These are phyloP conservation scores for Nyctanthes arbortristis DNA, from an alignment of 257 asterid species.

Conservation along the genomic window DNA sequence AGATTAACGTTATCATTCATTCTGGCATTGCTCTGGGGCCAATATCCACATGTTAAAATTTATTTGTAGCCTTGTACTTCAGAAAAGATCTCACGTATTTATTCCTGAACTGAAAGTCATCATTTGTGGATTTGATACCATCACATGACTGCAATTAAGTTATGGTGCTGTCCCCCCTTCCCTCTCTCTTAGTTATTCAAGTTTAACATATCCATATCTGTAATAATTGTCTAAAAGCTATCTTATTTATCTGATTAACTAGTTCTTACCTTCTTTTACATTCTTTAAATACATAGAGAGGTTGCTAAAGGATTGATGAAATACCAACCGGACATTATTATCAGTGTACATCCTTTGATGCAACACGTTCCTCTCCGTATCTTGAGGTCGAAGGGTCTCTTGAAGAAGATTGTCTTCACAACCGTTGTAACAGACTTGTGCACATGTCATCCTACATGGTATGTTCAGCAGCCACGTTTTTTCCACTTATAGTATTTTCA, in stretches of 20 bases:
- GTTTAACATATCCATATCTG: constrained; percentile 1
- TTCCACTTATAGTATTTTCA: constrained; percentile 12
- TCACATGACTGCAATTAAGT: background rate
- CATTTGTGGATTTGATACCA: background rate
- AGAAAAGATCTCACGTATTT: background rate
- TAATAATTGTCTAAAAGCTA: background rate
- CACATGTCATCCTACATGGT: constrained; percentile 99
- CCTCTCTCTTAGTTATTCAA: background rate
- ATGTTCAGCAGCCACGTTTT: constrained; percentile 25
- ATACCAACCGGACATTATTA: constrained; percentile 91
- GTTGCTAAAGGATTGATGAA: constrained; percentile 95
- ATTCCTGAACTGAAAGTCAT: background rate
- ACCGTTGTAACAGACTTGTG: constrained; percentile 90
- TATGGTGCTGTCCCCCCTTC: background rate
- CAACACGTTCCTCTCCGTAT: constrained; percentile 97
- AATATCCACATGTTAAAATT: background rate
- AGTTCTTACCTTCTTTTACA: constrained; percentile 26
- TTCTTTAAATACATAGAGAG: constrained; percentile 56
- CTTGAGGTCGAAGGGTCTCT: constrained; percentile 85
- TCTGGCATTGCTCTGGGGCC: background rate
- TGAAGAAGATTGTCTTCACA: constrained; percentile 91
- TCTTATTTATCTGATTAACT: background rate
- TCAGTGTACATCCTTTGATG: constrained; percentile 98
- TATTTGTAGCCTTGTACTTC: background rate
- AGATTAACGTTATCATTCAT: background rate